Conservation (phyloP, 495 filamentous ascomycete species). For the Sabuloglossum arenarium region DNA sequence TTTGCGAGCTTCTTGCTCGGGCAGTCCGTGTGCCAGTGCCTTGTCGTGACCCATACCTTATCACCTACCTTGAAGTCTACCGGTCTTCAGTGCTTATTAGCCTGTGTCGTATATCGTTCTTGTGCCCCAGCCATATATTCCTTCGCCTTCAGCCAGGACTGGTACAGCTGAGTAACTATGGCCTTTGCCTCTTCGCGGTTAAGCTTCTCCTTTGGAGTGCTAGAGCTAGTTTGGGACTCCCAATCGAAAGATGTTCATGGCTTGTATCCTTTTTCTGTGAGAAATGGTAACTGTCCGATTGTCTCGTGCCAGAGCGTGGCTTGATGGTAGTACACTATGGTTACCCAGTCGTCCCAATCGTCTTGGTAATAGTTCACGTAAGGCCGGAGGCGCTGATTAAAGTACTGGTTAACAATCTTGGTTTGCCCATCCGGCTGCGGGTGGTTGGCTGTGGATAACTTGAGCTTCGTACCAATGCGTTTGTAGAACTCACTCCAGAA, state of each 20-base stretch:
- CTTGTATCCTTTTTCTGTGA: not conserved
- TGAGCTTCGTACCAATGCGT: not conserved
- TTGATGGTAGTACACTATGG: not conserved
- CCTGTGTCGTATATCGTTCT: not conserved
- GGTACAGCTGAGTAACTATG: not conserved
- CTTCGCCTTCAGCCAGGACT: not conserved
- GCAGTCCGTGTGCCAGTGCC: not conserved
- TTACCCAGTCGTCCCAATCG: not conserved
- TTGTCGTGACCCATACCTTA: not conserved
- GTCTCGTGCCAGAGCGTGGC: not conserved
- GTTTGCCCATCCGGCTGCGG: conserved; percentile 13
- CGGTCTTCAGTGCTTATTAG: not conserved
- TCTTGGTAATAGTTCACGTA: not conserved
- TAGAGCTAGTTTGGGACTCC: not conserved
- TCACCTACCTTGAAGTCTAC: not conserved
- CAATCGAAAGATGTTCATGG: not conserved
- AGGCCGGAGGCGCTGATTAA: conserved; percentile 12
- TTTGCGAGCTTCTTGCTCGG: not conserved
- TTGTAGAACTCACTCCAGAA: not conserved
- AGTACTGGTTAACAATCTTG: conserved; percentile 8
- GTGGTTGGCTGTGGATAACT: conserved; percentile 4
- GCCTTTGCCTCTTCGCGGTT: not conserved
- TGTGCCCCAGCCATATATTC: not conserved
- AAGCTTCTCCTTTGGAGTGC: not conserved
- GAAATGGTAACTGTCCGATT: not conserved